Conservation (phyloP, 2,329 filamentous ascomycete species). For the Seiridium unicorne region DNA sequence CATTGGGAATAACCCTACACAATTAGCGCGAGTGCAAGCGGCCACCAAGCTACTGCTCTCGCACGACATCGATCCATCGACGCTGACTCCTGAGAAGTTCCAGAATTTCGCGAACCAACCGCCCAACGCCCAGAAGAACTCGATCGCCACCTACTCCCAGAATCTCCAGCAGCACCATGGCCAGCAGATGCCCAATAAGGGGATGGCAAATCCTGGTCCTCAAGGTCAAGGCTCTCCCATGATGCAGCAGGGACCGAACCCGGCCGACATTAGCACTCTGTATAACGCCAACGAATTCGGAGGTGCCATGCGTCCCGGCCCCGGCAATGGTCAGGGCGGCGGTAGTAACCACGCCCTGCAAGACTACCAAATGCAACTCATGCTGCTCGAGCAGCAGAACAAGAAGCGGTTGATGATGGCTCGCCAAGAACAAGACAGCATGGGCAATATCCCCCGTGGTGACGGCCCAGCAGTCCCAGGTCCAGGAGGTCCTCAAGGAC, state of each 20-base stretch:
- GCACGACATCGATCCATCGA: conserved; percentile 73
- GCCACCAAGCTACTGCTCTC: conserved; percentile 61
- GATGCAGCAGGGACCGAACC: conserved; percentile 72
- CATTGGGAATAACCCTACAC: conserved; percentile 27
- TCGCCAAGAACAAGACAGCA: conserved; percentile 72
- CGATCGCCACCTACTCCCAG: conserved; percentile 83
- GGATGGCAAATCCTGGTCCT: conserved; percentile 71
- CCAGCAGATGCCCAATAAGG: conserved; percentile 76
- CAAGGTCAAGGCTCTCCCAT: conserved; percentile 79
- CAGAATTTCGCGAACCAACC: conserved; percentile 56
- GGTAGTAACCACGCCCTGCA: conserved; percentile 77
- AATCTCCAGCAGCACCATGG: conserved; percentile 81
- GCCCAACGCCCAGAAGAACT: conserved; percentile 71
- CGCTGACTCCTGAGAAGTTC: conserved; percentile 75
- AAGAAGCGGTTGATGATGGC: conserved; percentile 86
- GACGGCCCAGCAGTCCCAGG: conserved; percentile 44
- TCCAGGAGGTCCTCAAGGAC: conserved; percentile 41
- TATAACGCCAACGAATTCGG: conserved; percentile 66
- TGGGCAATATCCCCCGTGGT: conserved; percentile 44
- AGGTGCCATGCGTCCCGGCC: conserved; percentile 57
- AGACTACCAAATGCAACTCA: conserved; percentile 87
- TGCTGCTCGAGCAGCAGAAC: conserved; percentile 84
- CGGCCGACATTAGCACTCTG: conserved; percentile 51
- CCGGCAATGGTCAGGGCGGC: conserved; percentile 42
- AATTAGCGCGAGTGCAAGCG: conserved; percentile 17